Conservation (phyloP, 208 protist species). For the Phytomonas francai region DNA sequence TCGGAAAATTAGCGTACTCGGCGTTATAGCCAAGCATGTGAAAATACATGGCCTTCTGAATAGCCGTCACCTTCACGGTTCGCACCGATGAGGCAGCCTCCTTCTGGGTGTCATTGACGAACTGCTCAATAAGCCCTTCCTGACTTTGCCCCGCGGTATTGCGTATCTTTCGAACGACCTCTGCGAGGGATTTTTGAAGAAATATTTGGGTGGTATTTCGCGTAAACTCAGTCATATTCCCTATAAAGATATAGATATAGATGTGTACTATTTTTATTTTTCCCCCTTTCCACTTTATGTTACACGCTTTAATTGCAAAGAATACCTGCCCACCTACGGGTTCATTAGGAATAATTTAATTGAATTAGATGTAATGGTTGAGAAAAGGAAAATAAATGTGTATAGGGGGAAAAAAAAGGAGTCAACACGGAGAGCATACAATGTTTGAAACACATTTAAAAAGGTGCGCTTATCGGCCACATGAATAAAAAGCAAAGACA, state of each 20-base stretch:
- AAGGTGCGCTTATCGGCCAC: no score
- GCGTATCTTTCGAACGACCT: constrained; percentile 94
- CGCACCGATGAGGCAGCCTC: constrained; percentile 88
- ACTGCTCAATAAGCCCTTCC: constrained; percentile 86
- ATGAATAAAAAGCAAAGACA: no score
- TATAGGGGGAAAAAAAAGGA: not conserved
- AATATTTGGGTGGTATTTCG: constrained; percentile 45
- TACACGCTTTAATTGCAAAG: no score
- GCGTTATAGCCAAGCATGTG: constrained; percentile 97
- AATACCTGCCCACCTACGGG: no score
- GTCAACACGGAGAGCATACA: not conserved
- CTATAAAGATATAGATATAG: not conserved
- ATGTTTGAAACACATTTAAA: no score
- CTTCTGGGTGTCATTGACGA: constrained; percentile 91
- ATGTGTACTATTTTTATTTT: not conserved
- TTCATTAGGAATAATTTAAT: no score
- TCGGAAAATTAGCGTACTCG: constrained; percentile 93
- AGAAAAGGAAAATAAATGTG: constrained; percentile 2
- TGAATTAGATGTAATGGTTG: no score
- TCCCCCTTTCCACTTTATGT: not conserved
- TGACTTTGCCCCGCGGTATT: constrained; percentile 81
- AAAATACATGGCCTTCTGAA: constrained; percentile 97
- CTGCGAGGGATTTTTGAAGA: constrained; percentile 85
- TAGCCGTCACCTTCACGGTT: constrained; percentile 89
- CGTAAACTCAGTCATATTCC: constrained; percentile 23